Evolutionary conservation across 495 filamentous ascomycete genomes (phyloP).

Genomic region (Aspergillus homomorphus): DNA sequence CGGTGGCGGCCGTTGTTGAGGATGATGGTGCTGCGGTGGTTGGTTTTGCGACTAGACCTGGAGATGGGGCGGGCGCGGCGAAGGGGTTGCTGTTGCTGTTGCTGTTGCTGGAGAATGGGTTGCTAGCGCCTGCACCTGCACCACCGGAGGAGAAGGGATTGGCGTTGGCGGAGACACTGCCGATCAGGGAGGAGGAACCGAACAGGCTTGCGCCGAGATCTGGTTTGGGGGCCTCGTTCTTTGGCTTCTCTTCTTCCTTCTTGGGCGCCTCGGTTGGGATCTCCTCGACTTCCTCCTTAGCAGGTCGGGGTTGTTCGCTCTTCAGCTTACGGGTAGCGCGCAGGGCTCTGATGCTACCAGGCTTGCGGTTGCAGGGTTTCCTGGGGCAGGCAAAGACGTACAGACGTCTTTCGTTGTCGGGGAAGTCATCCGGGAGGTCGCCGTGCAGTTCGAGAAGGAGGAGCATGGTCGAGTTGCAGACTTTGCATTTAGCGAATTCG

Average conservation of each 20-base stretch:
- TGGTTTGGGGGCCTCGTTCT: conserved; percentile 37
- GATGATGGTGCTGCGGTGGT: conserved; percentile 20
- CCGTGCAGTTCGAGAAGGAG: conserved; percentile 89
- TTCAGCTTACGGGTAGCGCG: conserved; percentile 55
- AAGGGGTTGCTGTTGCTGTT: conserved; percentile 42
- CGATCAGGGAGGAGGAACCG: conserved; percentile 41
- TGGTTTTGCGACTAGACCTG: conserved; percentile 23
- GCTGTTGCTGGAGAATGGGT: background rate
- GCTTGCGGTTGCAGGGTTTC: conserved; percentile 78
- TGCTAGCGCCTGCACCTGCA: conserved; percentile 22
- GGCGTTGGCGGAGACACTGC: conserved; percentile 45
- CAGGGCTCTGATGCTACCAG: conserved; percentile 72
- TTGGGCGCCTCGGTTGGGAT: conserved; percentile 23
- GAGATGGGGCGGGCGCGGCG: conserved; percentile 36
- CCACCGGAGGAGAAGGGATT: conserved; percentile 56
- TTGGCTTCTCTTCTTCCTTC: conserved; percentile 30
- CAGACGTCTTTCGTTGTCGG: conserved; percentile 77
- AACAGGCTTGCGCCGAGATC: conserved; percentile 58
- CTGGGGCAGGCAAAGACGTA: conserved; percentile 79
- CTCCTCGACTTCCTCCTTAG: conserved; percentile 35
- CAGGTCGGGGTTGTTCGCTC: conserved; percentile 19
- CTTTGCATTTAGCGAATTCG: conserved; percentile 78
- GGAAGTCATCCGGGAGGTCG: conserved; percentile 81
- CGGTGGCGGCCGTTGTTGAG: conserved; percentile 11
- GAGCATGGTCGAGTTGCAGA: conserved; percentile 80